Base-by-base conservation (phyloP, 2,329 filamentous ascomycete genomes). In the Stachybotrys chlorohalonatus region DNA sequence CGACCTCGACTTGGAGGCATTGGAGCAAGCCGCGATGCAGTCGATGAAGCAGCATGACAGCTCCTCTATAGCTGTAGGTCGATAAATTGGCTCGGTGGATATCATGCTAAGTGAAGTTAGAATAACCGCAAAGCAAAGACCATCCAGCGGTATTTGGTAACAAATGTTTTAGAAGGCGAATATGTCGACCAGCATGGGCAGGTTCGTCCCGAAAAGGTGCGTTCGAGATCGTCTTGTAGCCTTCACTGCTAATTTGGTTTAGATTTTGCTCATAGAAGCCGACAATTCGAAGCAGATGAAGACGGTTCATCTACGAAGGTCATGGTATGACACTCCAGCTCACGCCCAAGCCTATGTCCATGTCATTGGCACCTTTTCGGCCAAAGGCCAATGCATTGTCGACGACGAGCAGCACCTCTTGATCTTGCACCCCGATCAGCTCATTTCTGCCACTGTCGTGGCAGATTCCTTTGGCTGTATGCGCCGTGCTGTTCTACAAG, bases 391-490 rank as follows among this genome's bases (percentile, higher is more conserved):
- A 66, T 95, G 92, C 66, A 73, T 95, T 50, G 80, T 97, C 58
- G 88, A 95, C 66, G 90, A 97, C 67, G 77, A 81, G 3, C 79
- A 86, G 52, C 90, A 92, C 63, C 87, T 97, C 69, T 75, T 99
- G 52, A 91, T 99, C 55, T 74, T 99, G 13, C 92, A 99, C 65
- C 94, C 94, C 0, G 94, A 99, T 65, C 92, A 97, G 71, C 81
- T 99, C 39, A 87, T 99, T 53, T 97, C 94, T 2, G 88, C 94
- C 3, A 97, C 94, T 1, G 90, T 95, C 6, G 88, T 99, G 48
- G 92, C 91, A n/a, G 94, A 99, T 70, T 96, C 94, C 0, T 96
- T 97, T 67, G 86, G 85, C 30, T 99, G 94, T 66, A 86, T 89
- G 67, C 87, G 94, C 16, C 87, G 93, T 59, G 91, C 94, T 32